These are phyloP conservation scores for Rhododendron ferrugineum DNA, from an alignment of 148 eudicot genomes.

Conservation along the genomic window DNA sequence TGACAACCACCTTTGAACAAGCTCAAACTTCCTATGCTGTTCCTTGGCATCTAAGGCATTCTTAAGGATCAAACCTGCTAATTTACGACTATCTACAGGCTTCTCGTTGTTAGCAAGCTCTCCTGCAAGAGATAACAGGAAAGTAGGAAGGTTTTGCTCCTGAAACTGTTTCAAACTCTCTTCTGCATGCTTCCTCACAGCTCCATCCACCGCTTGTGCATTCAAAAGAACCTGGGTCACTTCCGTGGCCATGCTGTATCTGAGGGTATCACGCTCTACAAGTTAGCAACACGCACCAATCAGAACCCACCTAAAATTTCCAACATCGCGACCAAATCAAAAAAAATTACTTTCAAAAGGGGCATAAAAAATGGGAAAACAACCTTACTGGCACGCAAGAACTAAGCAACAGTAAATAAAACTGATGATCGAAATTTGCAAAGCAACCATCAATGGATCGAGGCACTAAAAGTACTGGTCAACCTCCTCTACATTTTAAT, in stretches of 20 bases:
- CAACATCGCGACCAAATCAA: background rate
- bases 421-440: background rate
- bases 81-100: slow-evolving; percentile 78
- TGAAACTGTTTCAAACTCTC: slow-evolving; percentile 76
- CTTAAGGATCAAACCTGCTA: slow-evolving; percentile 84
- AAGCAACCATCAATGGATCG: background rate
- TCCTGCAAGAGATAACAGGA: slow-evolving; percentile 74
- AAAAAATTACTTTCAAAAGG: background rate
- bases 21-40: slow-evolving; percentile 84
- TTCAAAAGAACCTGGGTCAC: slow-evolving; percentile 81
- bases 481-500: background rate
- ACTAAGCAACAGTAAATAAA: background rate
- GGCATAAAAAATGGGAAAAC: background rate
- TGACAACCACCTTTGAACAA: slow-evolving; percentile 80
- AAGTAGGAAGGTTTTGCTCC: slow-evolving; percentile 79
- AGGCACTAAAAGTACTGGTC: background rate
- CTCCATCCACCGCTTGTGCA: slow-evolving; percentile 84
- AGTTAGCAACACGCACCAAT: background rate
- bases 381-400: background rate
- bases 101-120: slow-evolving; percentile 86
- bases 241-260: slow-evolving; percentile 66
- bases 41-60: slow-evolving; percentile 97
- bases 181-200: slow-evolving; percentile 83
- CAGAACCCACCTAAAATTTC: background rate
- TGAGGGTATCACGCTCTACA: slow-evolving; percentile 12